Percentiles rank a stretch among this genome's conserved stretches.
These are phyloP conservation scores for Durotheca rogersii DNA, from an alignment of 495 filamentous ascomycete genomes.

Conservation along the genomic window DNA sequence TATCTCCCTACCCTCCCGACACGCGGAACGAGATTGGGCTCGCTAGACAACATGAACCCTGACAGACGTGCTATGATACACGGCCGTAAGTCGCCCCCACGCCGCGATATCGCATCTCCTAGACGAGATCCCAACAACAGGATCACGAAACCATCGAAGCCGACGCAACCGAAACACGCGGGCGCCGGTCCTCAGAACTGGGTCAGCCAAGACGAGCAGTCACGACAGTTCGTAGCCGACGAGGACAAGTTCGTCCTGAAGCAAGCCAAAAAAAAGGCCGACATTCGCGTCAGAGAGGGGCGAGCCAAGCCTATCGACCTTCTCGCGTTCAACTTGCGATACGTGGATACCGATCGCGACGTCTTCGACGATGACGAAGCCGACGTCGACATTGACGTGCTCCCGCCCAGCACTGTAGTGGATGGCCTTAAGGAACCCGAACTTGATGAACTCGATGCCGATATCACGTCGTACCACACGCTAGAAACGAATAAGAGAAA, in stretches of 20 bases:
- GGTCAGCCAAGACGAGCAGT: slow-evolving; percentile 66
- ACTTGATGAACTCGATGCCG: slow-evolving; percentile 75
- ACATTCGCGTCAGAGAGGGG: slow-evolving; percentile 91
- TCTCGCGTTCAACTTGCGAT: slow-evolving; percentile 85
- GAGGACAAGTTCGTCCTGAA: slow-evolving; percentile 96
- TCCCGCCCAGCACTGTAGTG: slow-evolving; percentile 80
- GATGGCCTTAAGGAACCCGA: slow-evolving; percentile 70
- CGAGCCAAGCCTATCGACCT: slow-evolving; percentile 93
- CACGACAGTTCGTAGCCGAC: slow-evolving; percentile 81
- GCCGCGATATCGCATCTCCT: slow-evolving; percentile 47
- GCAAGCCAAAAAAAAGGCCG: slow-evolving; percentile 97
- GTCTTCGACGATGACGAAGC: slow-evolving; percentile 79
- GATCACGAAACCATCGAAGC: slow-evolving; percentile 47
- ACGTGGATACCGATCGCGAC: slow-evolving; percentile 79
- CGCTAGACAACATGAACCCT: slow-evolving; percentile 48
- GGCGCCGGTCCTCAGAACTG: slow-evolving; percentile 36
- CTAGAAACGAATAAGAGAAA: slow-evolving; percentile 79
- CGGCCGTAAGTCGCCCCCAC: slow-evolving; percentile 42
- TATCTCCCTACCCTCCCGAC: too few relatives aligned
- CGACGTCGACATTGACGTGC: slow-evolving; percentile 69
- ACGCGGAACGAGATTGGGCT: too few relatives aligned
- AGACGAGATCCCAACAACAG: slow-evolving; percentile 47
- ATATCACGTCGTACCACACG: slow-evolving; percentile 81
- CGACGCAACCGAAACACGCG: slow-evolving; percentile 29
- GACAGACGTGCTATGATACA: slow-evolving; percentile 51